A percentile compares a stretch with the other conserved stretches of the same genome.
Evolutionary conservation across 345 rosid genomes (phyloP).

Genomic region (Gossypium arboreum): DNA sequence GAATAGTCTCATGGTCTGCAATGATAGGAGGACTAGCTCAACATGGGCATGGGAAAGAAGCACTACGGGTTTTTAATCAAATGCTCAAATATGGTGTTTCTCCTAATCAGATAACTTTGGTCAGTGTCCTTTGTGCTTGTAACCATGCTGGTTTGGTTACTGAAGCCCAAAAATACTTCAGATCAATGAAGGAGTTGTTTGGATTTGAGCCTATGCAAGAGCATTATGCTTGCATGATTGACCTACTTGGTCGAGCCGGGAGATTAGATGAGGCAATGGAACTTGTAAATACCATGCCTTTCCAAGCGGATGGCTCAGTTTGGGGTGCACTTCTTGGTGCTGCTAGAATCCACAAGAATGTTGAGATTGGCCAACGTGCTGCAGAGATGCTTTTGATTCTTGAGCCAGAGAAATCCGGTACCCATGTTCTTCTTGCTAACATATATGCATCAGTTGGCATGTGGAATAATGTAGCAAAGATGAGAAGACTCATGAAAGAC

Average conservation of each 20-base stretch:
- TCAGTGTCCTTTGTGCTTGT: conserved; percentile 58
- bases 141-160: conserved; percentile 61
- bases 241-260: conserved; percentile 57
- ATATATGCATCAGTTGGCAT: conserved; percentile 55
- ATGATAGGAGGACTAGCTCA: conserved; percentile 34
- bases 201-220: conserved; percentile 47
- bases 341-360: conserved; percentile 58
- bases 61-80: conserved; percentile 37
- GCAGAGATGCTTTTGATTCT: conserved; percentile 51
- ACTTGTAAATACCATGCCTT: conserved; percentile 46
- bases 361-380: conserved; percentile 45
- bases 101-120: conserved; percentile 61
- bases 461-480: conserved; percentile 51
- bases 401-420: conserved; percentile 56
- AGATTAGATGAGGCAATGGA: conserved; percentile 50
- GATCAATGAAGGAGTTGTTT: conserved; percentile 40
- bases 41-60: conserved; percentile 56
- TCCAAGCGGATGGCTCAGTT: conserved; percentile 40
- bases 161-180: conserved; percentile 43
- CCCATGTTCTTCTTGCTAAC: conserved; percentile 53
- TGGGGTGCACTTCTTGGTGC: conserved; percentile 76
- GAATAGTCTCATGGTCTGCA: conserved; percentile 62
- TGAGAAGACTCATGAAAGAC: conserved; percentile 52
- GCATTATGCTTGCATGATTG: conserved; percentile 69
- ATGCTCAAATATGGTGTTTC: conserved; percentile 44